A percentile compares a stretch with the other conserved stretches of the same genome.
Conservation (phyloP, 2,329 filamentous ascomycete genomes). For the Ascochyta pisi region DNA sequence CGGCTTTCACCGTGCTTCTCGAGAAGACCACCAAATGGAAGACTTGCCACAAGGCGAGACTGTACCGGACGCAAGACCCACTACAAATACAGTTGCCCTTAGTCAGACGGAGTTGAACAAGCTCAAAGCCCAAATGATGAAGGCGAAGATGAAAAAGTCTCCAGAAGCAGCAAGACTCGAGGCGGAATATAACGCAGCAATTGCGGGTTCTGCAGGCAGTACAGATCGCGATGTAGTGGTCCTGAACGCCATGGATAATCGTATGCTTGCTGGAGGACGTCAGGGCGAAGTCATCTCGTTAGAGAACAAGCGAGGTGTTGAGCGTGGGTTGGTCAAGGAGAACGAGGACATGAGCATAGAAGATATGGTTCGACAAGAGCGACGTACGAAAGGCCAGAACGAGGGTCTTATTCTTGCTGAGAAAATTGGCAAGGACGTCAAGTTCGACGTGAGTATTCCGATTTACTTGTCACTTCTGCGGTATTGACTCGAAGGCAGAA, state of each 20-base stretch:
- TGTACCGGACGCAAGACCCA: conserved; percentile 62
- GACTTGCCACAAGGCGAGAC: conserved; percentile 61
- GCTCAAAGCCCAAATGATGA: conserved; percentile 93
- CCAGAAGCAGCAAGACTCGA: conserved; percentile 80
- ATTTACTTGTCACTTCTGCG: neutral
- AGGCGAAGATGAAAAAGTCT: conserved; percentile 83
- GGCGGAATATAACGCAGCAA: conserved; percentile 79
- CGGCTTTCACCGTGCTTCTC: conserved; percentile 53
- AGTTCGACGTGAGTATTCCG: conserved; percentile 69
- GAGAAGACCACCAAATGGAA: conserved; percentile 34
- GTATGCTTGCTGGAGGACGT: conserved; percentile 81
- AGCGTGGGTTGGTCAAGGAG: conserved; percentile 83
- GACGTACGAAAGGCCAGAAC: conserved; percentile 78
- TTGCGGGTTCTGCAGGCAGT: conserved; percentile 64
- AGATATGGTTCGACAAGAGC: conserved; percentile 96
- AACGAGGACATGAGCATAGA: conserved; percentile 97
- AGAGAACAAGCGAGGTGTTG: conserved; percentile 79
- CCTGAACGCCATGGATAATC: conserved; percentile 85
- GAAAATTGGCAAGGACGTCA: conserved; percentile 89
- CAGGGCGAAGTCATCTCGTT: conserved; percentile 78
- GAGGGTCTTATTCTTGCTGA: conserved; percentile 86
- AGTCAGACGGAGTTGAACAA: conserved; percentile 86
- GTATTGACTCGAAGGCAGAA: conserved; percentile 55
- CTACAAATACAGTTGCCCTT: conserved; percentile 60
- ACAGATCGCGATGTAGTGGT: conserved; percentile 75